phyloP scores from a whole-genome alignment of 176 grass and related monocot genomes.

The Poa annua region DNA sequence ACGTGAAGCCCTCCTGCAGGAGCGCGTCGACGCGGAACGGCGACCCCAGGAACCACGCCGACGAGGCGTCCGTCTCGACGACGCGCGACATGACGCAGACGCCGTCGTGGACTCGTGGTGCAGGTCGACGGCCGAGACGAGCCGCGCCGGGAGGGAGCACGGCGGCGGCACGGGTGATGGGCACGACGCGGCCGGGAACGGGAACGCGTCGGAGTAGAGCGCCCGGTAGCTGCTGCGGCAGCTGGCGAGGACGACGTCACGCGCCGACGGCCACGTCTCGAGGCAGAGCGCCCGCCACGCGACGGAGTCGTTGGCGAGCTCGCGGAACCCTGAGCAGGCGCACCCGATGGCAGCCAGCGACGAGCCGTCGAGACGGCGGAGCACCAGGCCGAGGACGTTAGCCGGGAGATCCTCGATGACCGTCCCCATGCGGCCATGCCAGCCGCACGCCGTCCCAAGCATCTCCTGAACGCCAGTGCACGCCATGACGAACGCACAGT shows the following conservation, averaged over 20 bases:
- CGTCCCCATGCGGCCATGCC: background rate
- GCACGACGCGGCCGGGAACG: slow-evolving; percentile 40
- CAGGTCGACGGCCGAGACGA: slow-evolving; percentile 71
- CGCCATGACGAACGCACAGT: background rate
- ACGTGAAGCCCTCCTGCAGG: slow-evolving; percentile 36
- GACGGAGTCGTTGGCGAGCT: slow-evolving; percentile 50
- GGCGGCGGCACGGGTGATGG: background rate
- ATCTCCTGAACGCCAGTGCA: background rate
- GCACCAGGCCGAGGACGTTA: slow-evolving; percentile 54
- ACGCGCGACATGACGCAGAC: slow-evolving; percentile 53
- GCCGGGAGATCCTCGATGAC: slow-evolving; percentile 64
- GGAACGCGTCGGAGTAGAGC: slow-evolving; percentile 60
- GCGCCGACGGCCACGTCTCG: slow-evolving; percentile 65
- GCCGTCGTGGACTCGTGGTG: slow-evolving; percentile 48
- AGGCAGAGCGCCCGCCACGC: slow-evolving; percentile 69
- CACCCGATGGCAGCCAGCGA: slow-evolving; percentile 62
- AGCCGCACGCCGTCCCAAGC: background rate
- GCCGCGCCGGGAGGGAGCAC: slow-evolving; percentile 2
- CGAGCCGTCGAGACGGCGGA: slow-evolving; percentile 62
- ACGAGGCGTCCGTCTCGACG: slow-evolving; percentile 57
- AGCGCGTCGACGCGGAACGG: slow-evolving; percentile 68
- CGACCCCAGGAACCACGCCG: slow-evolving; percentile 59
- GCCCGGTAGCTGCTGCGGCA: slow-evolving; percentile 43
- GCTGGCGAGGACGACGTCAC: background rate
- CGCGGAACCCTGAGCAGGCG: slow-evolving; percentile 47